Evolutionary conservation across 345 rosid species (phyloP).

Genomic region (Noccaea bulbosa): DNA sequence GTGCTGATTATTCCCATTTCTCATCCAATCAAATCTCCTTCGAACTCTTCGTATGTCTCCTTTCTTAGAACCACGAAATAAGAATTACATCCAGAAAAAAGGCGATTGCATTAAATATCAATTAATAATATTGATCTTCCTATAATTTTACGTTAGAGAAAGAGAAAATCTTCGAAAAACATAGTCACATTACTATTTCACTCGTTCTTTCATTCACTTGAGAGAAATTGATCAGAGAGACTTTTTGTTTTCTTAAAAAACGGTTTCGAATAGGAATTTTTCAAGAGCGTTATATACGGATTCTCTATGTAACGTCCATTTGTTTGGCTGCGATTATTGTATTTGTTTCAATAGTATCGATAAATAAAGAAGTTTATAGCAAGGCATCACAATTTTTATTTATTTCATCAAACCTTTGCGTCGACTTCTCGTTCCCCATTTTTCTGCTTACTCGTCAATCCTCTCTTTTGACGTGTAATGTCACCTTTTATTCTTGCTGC

Average conservation of each 20-base stretch:
- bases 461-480: constrained; percentile 7
- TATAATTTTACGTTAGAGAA: constrained; percentile 42
- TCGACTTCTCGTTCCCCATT: constrained; percentile 20
- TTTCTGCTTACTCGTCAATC: constrained; percentile 16
- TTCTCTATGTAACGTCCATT: constrained; percentile 47
- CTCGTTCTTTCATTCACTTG: constrained; percentile 8
- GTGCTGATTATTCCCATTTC: constrained; percentile 72
- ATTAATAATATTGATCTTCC: constrained; percentile 34
- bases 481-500: background rate
- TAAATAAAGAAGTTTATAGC: constrained; percentile 21
- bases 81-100: background rate
- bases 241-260: constrained; percentile 18
- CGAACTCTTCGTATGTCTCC: constrained; percentile 19
- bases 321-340: constrained; percentile 34
- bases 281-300: constrained; percentile 52
- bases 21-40: constrained; percentile 27
- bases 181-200: constrained; percentile 23
- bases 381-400: constrained; percentile 5
- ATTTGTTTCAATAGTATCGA: constrained; percentile 9
- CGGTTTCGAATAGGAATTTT: constrained; percentile 45
- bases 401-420: constrained; percentile 17
- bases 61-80: constrained; percentile 3
- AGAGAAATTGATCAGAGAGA: constrained; percentile 6
- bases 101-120: constrained; percentile 9
- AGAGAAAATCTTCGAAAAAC: background rate